Base-by-base conservation (phyloP, 345 rosid genomes). In the Carallia pectinifolia region DNA sequence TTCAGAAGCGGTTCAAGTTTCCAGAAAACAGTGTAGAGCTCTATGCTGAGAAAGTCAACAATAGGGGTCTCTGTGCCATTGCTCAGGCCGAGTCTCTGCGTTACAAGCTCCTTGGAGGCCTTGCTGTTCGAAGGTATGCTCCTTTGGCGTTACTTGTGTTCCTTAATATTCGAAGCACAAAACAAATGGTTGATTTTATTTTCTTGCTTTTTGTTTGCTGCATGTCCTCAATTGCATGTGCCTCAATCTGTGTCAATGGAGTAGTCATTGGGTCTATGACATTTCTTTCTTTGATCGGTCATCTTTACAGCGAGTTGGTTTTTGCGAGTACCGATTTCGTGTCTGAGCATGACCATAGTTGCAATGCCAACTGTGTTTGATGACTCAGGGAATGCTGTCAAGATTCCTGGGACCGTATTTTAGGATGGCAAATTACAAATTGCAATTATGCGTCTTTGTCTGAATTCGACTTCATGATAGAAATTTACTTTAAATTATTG, bases 251-350 rank as follows among this genome's bases (percentile, higher is more conserved):
- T 13, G 16, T 44, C 50, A 3, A 15, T 16, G 3, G 10, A 13
- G 50, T 12, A 16, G 50, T 12, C 50, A 44, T 44, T 2, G 17
- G 10, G 12, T 44, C 50, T 44, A 2, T 12, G 5, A 5, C 1
- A 44, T 44, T 44, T 44, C 16, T 54, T 54, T 19, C 40, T 16
- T 30, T 30, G 44, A 38, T 27, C 6, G 65, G 81, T 74, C 81
- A 78, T 85, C 82, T 77, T 79, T 81, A 77, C 81, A 74, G 75
- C 73, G 65, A 65, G 79, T 73, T 75, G 79, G 77, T 69, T 59
- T 30, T 29, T 3, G 9, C 23, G 1, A 48, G 29, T 77, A 50
- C 69, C 71, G 65, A 17, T 63, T 69, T 82, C 37, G 74, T 77
- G 77, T 84, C 82, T 71, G 80, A 82, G 78, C 77, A 34, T 82